Conservation (phyloP, 345 rosid genomes). For the Bruguiera parviflora region DNA sequence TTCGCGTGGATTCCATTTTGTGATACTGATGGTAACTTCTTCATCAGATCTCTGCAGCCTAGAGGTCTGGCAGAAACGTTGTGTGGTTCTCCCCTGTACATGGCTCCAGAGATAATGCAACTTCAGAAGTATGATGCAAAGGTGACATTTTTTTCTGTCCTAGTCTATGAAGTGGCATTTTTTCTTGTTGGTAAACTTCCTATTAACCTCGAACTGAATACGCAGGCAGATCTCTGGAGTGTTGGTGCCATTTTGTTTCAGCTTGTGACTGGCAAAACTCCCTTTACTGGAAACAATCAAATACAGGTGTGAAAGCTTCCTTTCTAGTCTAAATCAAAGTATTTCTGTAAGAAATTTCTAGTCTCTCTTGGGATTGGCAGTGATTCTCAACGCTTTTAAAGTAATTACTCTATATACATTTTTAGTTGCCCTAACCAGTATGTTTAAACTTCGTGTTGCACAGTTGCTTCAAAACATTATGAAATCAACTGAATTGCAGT, state of each 20-base stretch:
- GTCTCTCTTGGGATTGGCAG: not conserved
- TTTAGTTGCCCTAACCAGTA: constrained; percentile 6
- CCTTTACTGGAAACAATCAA: constrained; percentile 88
- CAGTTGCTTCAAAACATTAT: constrained; percentile 94
- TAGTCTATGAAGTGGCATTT: constrained; percentile 2
- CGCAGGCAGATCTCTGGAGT: constrained; percentile 99
- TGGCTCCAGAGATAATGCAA: constrained; percentile 99
- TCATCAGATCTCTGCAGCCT: constrained; percentile 81
- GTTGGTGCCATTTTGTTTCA: constrained; percentile 95
- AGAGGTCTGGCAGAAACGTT: constrained; percentile 94
- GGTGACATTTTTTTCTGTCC: constrained; percentile 40
- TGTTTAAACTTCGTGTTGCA: constrained; percentile 21
- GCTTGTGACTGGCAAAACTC: constrained; percentile 90
- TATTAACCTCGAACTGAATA: constrained; percentile 42
- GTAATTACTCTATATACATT: constrained; percentile 10
- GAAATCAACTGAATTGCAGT: constrained; percentile 72
- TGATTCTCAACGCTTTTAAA: constrained; percentile 8
- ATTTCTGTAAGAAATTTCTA: not conserved
- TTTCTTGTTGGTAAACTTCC: constrained; percentile 13
- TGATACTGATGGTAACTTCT: constrained; percentile 8
- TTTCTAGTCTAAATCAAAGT: not conserved
- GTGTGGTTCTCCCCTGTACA: constrained; percentile 98
- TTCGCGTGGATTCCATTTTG: not conserved
- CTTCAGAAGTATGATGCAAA: constrained; percentile 96
- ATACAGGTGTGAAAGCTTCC: constrained; percentile 53